Base-by-base conservation (phyloP, 495 filamentous ascomycete genomes). In the Podospora fimiseda region DNA sequence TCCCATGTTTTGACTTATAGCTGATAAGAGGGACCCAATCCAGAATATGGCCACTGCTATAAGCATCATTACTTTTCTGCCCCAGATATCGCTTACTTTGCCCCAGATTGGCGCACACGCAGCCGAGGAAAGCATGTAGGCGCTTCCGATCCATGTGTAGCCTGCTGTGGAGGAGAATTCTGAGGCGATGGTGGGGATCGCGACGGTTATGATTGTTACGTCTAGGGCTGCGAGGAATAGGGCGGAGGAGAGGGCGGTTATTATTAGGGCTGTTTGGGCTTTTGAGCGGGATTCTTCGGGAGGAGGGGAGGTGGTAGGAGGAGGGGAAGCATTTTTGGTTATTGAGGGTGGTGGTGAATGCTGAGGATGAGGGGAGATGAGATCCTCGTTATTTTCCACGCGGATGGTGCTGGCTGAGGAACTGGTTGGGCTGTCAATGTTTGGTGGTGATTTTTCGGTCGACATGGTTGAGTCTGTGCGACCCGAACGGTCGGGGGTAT, bases 81-180 rank as follows among this genome's bases (percentile, higher is more conserved):
- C 90, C 77, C 83, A 94, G 51, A 95, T 92, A 61, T 95, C 90
- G 57, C 80, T 84, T 36, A 91, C 68, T 63, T 90, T 90, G n/a
- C 86, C 88, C 88, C 88, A 91, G 49, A 83, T 72, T 0, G 87
- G 87, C 19, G 82, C 82, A 22, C 80, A 79, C 2, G 87, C 80
- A 1, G 84, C 75, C 63, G 80, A 84, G 15, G 83, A 84, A 7
- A 93, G 77, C 16, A 86, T 72, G 60, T 85, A 88, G 9, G 82
- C 81, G 16, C 80, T 82, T 1, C 84, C 85, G 60, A 90, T 87
- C 87, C 87, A 90, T 42, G 84, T 87, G 61, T 87, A 90, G 6
- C 83, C 84, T 47, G 80, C 76, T 44, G 79, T 78, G 43, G 80
- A 79, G 40, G 77, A 56, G 59, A 88, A 87, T 41, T 80, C 68